phyloP scores from a whole-genome alignment of 2,329 filamentous ascomycete genomes.

The Talaromyces sp. region DNA sequence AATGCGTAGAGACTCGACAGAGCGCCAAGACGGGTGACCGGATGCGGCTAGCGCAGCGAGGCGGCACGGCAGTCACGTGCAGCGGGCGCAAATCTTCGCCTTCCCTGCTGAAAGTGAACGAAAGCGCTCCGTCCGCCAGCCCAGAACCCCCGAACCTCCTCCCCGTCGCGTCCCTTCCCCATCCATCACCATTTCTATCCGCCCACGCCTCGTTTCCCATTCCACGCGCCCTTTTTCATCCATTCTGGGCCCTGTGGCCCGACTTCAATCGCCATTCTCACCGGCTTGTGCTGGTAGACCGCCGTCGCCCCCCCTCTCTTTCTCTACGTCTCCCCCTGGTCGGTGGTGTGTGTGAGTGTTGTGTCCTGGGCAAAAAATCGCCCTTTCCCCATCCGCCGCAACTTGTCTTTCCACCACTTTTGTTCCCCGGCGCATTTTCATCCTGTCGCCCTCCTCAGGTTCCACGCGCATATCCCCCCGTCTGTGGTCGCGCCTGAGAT shows the following conservation, averaged over 20 bases:
- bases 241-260: conserved; percentile 11
- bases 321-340: background rate
- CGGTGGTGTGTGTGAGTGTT: too few species aligned
- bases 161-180: conserved; percentile 15
- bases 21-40: background rate
- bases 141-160: conserved; percentile 12
- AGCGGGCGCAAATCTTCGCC: conserved; percentile 11
- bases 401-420: background rate
- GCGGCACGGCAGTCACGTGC: conserved; percentile 6
- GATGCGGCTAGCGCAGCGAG: background rate
- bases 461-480: background rate
- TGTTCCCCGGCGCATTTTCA: conserved; percentile 7
- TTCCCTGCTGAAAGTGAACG: background rate
- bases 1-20: background rate
- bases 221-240: conserved; percentile 9
- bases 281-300: conserved; percentile 2
- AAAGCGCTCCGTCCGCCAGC: background rate
- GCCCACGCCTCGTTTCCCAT: conserved; percentile 6
- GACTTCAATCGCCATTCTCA: conserved; percentile 5
- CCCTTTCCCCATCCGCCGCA: background rate
- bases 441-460: conserved; percentile 2
- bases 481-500: background rate
- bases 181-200: conserved; percentile 15
- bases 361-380: background rate
- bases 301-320: background rate